These are phyloP conservation scores for Fusarium fujikuroi DNA, from an alignment of 2,329 filamentous ascomycete species.

Conservation along the genomic window DNA sequence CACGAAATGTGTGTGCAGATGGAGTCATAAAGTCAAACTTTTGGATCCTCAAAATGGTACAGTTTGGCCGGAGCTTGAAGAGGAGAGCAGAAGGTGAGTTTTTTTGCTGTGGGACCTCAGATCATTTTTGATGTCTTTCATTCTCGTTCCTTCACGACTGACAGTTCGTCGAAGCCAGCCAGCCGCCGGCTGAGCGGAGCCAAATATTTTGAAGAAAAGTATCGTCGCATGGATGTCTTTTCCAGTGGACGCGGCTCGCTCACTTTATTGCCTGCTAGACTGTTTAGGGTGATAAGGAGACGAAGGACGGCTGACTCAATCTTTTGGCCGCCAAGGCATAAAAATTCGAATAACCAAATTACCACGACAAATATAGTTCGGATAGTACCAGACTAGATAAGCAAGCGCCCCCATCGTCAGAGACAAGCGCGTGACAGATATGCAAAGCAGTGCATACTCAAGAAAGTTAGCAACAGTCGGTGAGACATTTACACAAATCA, in stretches of 20 bases:
- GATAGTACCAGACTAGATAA: constrained; percentile 17
- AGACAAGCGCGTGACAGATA: constrained; percentile 20
- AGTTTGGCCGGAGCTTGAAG: neutral
- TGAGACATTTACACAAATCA: constrained; percentile 14
- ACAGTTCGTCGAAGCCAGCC: neutral
- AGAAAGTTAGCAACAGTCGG: constrained; percentile 20
- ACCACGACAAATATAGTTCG: constrained; percentile 18
- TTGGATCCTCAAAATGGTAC: neutral
- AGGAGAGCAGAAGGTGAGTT: constrained; percentile 9
- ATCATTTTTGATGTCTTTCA: neutral
- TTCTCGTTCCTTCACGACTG: neutral
- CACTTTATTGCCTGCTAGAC: neutral
- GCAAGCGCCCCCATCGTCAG: constrained; percentile 17
- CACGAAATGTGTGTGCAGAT: neutral
- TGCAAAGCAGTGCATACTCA: constrained; percentile 7
- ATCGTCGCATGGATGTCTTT: neutral
- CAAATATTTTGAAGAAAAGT: neutral
- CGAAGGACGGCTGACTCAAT: constrained; percentile 33
- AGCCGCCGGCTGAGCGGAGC: neutral
- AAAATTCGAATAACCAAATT: constrained; percentile 15
- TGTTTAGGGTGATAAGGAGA: neutral
- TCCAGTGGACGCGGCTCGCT: neutral
- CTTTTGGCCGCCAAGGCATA: neutral
- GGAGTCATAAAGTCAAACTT: constrained; percentile 16
- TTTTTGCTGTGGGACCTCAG: constrained; percentile 1